phyloP scores from a whole-genome alignment of 495 filamentous ascomycete genomes.

The Penicillium macrosclerotiorum region DNA sequence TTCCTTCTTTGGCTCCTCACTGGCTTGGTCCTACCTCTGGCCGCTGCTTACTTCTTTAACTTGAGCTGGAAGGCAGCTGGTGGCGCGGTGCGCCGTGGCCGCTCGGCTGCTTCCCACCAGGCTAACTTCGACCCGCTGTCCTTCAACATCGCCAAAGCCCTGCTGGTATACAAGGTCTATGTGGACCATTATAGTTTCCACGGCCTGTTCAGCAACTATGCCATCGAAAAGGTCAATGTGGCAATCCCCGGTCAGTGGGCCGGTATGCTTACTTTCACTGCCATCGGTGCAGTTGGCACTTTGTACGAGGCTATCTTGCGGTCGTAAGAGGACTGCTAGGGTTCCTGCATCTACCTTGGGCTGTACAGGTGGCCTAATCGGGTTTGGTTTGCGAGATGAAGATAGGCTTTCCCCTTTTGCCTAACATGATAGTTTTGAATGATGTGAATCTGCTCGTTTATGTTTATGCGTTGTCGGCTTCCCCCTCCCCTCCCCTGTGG shows the following conservation, averaged over 20 bases:
- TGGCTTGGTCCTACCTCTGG: slow-evolving; percentile 62
- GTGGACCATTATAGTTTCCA: slow-evolving; percentile 64
- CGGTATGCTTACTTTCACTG: slow-evolving; percentile 69
- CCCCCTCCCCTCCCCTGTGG: background rate
- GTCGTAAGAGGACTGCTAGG: slow-evolving; percentile 49
- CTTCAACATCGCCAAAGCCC: slow-evolving; percentile 83
- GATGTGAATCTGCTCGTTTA: slow-evolving; percentile 1
- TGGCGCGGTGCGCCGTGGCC: slow-evolving; percentile 24
- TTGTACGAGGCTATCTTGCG: slow-evolving; percentile 83
- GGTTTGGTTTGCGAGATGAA: slow-evolving; percentile 1
- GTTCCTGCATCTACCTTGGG: slow-evolving; percentile 12
- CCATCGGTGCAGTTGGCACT: slow-evolving; percentile 65
- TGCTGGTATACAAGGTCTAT: slow-evolving; percentile 78
- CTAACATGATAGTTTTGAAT: background rate
- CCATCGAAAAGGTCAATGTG: slow-evolving; percentile 59
- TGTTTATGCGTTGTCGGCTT: background rate
- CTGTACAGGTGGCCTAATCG: slow-evolving; percentile 20
- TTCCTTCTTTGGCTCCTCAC: slow-evolving; percentile 76
- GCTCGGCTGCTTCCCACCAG: slow-evolving; percentile 25
- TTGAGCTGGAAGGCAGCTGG: slow-evolving; percentile 52
- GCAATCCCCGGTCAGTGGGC: slow-evolving; percentile 69
- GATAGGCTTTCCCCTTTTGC: background rate
- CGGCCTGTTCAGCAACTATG: slow-evolving; percentile 55
- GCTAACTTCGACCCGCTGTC: slow-evolving; percentile 77
- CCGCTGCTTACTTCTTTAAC: slow-evolving; percentile 85